Percentiles rank a stretch among this genome's conserved stretches.
Evolutionary conservation across 805 yeast species (phyloP).

Genomic region (Metahyphopichia silvanorum): DNA sequence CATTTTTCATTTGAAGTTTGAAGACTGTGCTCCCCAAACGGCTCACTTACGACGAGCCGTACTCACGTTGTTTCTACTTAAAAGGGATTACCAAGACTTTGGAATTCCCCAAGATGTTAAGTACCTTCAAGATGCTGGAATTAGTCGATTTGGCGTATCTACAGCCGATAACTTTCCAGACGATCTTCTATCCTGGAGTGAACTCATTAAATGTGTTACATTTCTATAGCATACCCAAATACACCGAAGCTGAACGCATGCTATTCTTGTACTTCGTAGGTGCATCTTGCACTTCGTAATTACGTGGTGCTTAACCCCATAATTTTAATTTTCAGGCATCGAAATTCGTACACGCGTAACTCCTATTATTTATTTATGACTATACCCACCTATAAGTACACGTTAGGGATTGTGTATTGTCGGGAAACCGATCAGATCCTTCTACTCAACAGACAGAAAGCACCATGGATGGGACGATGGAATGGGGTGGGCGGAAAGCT

Average conservation of each 20-base stretch:
- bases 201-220: conserved; percentile 10
- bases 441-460: conserved; percentile 36
- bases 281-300: neutral
- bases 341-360: neutral
- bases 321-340: too few species aligned
- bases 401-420: conserved; percentile 26
- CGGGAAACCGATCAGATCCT: conserved; percentile 28
- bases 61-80: conserved; percentile 2
- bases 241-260: neutral
- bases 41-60: conserved; percentile 2
- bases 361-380: neutral
- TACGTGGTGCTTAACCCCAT: too few species aligned
- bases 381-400: conserved; percentile 13
- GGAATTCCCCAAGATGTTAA: neutral
- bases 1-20: conserved; percentile 10
- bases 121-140: neutral
- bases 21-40: conserved; percentile 1
- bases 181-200: conserved; percentile 10
- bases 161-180: neutral
- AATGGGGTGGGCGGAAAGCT: conserved; percentile 47
- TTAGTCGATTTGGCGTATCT: neutral
- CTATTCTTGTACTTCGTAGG: neutral
- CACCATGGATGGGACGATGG: conserved; percentile 49
- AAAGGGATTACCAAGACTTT: neutral
- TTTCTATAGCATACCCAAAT: conserved; percentile 1